A percentile compares a stretch with the other conserved stretches of the same genome.
These are phyloP conservation scores for Saussurea involucrata DNA, from an alignment of 129 eudicot species.

Conservation along the genomic window DNA sequence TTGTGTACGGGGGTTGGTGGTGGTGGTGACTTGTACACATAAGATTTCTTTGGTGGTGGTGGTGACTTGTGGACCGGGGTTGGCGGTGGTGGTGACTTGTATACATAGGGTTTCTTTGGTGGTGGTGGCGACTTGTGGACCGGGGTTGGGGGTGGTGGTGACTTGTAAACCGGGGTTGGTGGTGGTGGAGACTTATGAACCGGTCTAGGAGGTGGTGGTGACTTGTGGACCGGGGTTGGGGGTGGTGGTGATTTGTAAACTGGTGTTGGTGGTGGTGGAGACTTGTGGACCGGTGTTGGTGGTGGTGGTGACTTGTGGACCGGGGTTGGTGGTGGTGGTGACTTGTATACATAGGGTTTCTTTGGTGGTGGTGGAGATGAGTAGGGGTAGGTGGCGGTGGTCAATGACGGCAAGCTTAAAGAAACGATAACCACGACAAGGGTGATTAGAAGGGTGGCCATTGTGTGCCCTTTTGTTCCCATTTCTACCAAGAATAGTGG, in stretches of 20 bases:
- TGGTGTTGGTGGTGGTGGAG: constrained; percentile 25
- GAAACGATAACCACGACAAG: constrained; percentile 31
- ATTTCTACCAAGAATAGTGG: neutral
- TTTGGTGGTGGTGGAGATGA: constrained; percentile 28
- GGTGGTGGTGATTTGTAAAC: constrained; percentile 33
- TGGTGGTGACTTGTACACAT: too few species aligned
- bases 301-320: constrained; percentile 35
- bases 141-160: constrained; percentile 22
- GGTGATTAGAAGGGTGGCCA: constrained; percentile 35
- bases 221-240: neutral
- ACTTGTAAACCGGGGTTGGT: neutral
- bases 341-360: constrained; percentile 3
- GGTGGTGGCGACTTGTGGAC: neutral
- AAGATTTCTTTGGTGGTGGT: too few species aligned
- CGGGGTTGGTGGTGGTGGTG: constrained; percentile 26
- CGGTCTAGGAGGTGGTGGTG: constrained; percentile 23
- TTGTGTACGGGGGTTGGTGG: too few species aligned
- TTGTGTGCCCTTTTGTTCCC: constrained; percentile 2
- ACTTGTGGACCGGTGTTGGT: constrained; percentile 14
- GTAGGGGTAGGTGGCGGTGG: constrained; percentile 21
- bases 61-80: too few species aligned
- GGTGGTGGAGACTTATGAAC: constrained; percentile 31
- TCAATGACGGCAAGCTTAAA: constrained; percentile 14
- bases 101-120: too few species aligned
- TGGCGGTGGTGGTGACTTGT: too few species aligned